Evolutionary conservation across 371 early-diverging fungal species (phyloP).

Genomic region (Globomyces sp.): DNA sequence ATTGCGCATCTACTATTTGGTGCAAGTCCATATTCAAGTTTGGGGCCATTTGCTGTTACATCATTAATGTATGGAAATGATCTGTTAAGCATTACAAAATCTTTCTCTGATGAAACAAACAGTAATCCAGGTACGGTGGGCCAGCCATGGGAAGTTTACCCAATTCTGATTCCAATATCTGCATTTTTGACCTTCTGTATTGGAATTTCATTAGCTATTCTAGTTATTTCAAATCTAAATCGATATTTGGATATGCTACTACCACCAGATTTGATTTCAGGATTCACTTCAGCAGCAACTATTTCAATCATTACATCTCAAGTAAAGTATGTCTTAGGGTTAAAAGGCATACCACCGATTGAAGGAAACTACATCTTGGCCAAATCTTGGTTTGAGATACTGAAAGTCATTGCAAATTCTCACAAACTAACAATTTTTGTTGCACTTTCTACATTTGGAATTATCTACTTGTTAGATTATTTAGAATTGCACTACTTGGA

Average conservation of each 20-base stretch:
- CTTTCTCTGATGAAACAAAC: no score
- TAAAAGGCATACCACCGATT: conserved; percentile 28
- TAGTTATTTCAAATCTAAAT: conserved; percentile 36
- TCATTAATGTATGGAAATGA: conserved; percentile 48
- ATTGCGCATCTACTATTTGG: conserved; percentile 50
- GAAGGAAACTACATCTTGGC: conserved; percentile 36
- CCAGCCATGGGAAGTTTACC: conserved; percentile 14
- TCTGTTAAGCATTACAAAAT: conserved; percentile 19
- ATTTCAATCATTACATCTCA: conserved; percentile 52
- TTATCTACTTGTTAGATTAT: conserved; percentile 3
- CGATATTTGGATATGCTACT: conserved; percentile 32
- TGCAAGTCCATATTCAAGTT: conserved; percentile 42
- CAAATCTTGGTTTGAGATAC: conserved; percentile 21
- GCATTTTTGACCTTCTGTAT: conserved; percentile 24
- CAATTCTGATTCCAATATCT: not conserved
- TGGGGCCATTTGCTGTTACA: conserved; percentile 52
- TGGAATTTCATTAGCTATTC: conserved; percentile 38
- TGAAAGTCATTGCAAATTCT: not conserved
- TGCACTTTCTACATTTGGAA: not conserved
- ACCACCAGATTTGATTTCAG: conserved; percentile 44
- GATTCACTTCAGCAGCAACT: conserved; percentile 50
- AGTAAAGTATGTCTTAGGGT: conserved; percentile 48
- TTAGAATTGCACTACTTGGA: conserved; percentile 10
- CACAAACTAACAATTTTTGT: conserved; percentile 7
- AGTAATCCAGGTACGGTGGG: not conserved